Evolutionary conservation across 352 stramenopile genomes (phyloP), one percentile per base, ranked within the genome.

Genomic region (Poterioochromonas sp.): DNA sequence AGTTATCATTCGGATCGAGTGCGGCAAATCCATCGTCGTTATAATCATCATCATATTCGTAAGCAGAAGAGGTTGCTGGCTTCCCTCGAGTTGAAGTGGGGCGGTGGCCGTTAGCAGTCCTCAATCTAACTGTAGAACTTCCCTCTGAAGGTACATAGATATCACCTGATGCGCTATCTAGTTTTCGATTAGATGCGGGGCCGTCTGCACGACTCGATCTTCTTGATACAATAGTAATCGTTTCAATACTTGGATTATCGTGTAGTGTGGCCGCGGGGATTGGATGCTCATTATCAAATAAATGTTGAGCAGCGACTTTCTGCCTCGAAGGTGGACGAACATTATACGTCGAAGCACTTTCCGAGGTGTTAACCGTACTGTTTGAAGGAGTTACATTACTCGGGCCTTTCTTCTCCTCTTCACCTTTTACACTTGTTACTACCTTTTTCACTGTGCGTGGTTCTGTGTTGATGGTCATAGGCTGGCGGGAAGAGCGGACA

Each of bases 271-370:
- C 12, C 12, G 12, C 12, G 8, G 18, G 18, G 3, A 32, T 8
- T 64, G 11, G 2, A 35, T n/a, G 18, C 12, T 32, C 12, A 69
- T 43, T n/a, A 44, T 43, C 60, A 40, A 18, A 39, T 44, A 69
- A n/a, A 43, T 69, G 29, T 69, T 69, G 60, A 32, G 60, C 60
- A 26, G 22, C 32, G 20, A 69, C 1, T 44, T 43, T 40, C 32
- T 69, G 60, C n/a, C 60, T 39, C 8, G 60, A 69, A 69, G 60
- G 60, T 39, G 60, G 60, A 8, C 60, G n/a, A 69, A 8, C 0
- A 26, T 18, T 69, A n/a, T n/a, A n/a, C n/a, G n/a, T n/a, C n/a
- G n/a, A n/a, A n/a, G n/a, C n/a, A n/a, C n/a, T n/a, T n/a, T n/a
- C n/a, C n/a, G n/a, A n/a, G n/a, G n/a, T n/a, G n/a, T n/a, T n/a